These are phyloP conservation scores for Ganoderma lingzhi DNA, from an alignment of 1,284 basidiomycete species.

Conservation along the genomic window DNA sequence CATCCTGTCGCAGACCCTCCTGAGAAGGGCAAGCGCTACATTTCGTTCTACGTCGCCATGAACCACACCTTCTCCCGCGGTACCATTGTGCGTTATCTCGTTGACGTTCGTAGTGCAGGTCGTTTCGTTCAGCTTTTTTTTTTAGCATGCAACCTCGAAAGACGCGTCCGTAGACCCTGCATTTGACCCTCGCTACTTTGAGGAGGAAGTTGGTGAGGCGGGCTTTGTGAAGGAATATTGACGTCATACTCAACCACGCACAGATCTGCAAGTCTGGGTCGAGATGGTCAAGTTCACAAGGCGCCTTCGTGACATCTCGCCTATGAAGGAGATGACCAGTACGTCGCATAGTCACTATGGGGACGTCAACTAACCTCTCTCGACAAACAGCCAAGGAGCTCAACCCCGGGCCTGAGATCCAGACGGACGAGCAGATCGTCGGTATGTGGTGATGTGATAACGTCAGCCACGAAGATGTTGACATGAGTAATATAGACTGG, in stretches of 20 bases:
- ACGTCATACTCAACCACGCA: not conserved
- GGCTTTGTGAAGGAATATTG: not conserved
- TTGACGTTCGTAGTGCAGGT: not conserved
- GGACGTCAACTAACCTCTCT: slow-evolving; percentile 16
- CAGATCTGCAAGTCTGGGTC: slow-evolving; percentile 52
- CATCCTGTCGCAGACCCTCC: slow-evolving; percentile 37
- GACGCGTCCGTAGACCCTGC: slow-evolving; percentile 51
- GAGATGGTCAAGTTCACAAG: slow-evolving; percentile 60
- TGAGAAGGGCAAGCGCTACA: slow-evolving; percentile 42
- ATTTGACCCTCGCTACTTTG: slow-evolving; percentile 59
- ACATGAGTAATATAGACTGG: slow-evolving; percentile 30
- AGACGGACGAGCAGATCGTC: slow-evolving; percentile 34
- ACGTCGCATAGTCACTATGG: not conserved
- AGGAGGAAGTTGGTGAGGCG: slow-evolving; percentile 52
- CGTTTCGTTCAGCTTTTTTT: not conserved
- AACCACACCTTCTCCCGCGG: slow-evolving; percentile 50
- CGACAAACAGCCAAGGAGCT: slow-evolving; percentile 41
- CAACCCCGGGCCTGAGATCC: slow-evolving; percentile 47
- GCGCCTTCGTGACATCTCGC: slow-evolving; percentile 49
- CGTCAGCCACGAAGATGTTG: not conserved
- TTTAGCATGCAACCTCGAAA: slow-evolving; percentile 45
- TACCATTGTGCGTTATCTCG: slow-evolving; percentile 39
- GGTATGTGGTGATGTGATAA: slow-evolving; percentile 26
- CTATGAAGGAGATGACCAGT: slow-evolving; percentile 48
- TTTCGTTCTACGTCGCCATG: slow-evolving; percentile 41